Conservation (phyloP, 176 grass and related monocot species). For the Raddia distichophylla region DNA sequence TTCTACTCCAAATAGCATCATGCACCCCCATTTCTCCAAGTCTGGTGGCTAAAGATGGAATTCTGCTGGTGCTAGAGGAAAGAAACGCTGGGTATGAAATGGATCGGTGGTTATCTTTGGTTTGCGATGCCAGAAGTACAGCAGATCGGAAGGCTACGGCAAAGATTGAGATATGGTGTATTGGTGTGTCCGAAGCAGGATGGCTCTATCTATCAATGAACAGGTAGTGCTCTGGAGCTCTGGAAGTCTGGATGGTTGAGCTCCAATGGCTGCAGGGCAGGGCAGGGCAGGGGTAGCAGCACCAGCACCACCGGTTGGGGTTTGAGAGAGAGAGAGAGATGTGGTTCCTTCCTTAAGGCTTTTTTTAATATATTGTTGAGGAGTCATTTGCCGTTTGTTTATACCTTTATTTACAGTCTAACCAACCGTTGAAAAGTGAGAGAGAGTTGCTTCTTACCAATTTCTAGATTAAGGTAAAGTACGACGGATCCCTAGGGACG, state of each 20-base stretch:
- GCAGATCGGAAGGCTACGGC: conserved; percentile 42
- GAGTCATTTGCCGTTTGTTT: conserved; percentile 49
- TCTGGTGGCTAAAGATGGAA: conserved; percentile 22
- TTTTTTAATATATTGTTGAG: conserved; percentile 36
- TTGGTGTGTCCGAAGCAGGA: conserved; percentile 30
- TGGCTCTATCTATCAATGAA: conserved; percentile 31
- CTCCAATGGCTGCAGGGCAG: conserved; percentile 45
- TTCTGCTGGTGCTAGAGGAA: conserved; percentile 32
- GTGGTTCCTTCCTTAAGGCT: conserved; percentile 33
- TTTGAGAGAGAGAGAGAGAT: conserved; percentile 4
- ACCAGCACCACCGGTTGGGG: conserved; percentile 4
- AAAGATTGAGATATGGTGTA: conserved; percentile 45
- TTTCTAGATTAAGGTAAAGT: conserved; percentile 20
- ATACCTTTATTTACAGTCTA: conserved; percentile 43
- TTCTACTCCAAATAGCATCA: conserved; percentile 51
- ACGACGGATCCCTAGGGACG: conserved; percentile 43
- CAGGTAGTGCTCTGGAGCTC: conserved; percentile 35
- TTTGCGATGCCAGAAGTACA: conserved; percentile 41
- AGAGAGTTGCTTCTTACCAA: neutral
- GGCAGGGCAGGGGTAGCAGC: conserved; percentile 3
- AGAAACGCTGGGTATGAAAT: conserved; percentile 17
- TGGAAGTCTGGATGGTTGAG: conserved; percentile 58
- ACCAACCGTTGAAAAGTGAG: conserved; percentile 59
- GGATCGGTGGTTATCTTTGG: conserved; percentile 31
- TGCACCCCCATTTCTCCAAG: conserved; percentile 37